phyloP scores from a whole-genome alignment of 257 asterid species.

The Ajuga chamaepitys region DNA sequence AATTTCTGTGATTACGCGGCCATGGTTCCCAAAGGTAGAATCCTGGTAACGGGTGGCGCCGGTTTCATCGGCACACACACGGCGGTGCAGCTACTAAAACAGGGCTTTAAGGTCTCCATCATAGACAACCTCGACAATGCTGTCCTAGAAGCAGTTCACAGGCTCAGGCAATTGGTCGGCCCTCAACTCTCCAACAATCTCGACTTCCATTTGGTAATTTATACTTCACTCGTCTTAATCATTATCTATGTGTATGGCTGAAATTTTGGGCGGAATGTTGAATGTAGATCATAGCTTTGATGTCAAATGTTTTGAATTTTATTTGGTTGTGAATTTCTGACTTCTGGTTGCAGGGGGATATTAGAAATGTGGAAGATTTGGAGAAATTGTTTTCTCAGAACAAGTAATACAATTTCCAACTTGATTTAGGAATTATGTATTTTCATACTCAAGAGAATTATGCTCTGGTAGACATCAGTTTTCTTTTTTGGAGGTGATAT shows the following conservation, averaged over 20 bases:
- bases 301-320: background rate
- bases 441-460: no score
- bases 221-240: background rate
- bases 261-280: background rate
- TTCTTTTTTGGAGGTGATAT: background rate
- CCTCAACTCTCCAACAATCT: conserved; percentile 57
- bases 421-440: background rate
- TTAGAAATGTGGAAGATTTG: conserved; percentile 78
- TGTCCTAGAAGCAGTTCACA: conserved; percentile 60
- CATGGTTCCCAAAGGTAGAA: conserved; percentile 19
- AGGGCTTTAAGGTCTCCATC: conserved; percentile 65
- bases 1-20: background rate
- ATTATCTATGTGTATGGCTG: background rate
- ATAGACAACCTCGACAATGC: conserved; percentile 81
- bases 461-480: background rate
- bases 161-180: conserved; percentile 55
- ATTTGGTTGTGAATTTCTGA: background rate
- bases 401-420: conserved; percentile 32
- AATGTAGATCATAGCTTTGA: background rate
- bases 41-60: conserved; percentile 94
- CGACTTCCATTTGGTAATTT: conserved; percentile 64
- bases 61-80: conserved; percentile 98
- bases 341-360: conserved; percentile 73
- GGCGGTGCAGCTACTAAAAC: conserved; percentile 64
- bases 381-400: conserved; percentile 61